Conservation (phyloP, 805 yeast genomes). For the Blastobotrys chiropterorum region DNA sequence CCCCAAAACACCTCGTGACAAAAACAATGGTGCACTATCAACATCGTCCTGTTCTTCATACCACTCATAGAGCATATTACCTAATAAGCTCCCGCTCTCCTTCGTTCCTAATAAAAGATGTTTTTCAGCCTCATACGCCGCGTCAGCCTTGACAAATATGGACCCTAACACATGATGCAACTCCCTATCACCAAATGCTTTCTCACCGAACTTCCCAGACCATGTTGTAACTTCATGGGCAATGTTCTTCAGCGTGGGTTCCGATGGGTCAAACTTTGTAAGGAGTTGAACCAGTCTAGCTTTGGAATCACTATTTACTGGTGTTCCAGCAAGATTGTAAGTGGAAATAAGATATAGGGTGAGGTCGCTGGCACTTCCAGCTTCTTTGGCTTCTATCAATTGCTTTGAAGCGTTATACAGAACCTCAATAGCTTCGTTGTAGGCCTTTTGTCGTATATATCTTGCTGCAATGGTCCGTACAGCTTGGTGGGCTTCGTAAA, state of each 20-base stretch:
- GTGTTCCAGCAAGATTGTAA: conserved; percentile 45
- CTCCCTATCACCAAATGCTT: conserved; percentile 65
- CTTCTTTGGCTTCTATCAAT: conserved; percentile 62
- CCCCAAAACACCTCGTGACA: conserved; percentile 63
- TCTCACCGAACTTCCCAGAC: conserved; percentile 46
- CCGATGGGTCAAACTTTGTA: conserved; percentile 40
- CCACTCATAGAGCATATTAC: conserved; percentile 49
- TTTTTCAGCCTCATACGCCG: conserved; percentile 63
- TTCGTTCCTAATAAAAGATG: conserved; percentile 63
- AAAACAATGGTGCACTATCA: conserved; percentile 27
- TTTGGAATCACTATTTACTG: conserved; percentile 40
- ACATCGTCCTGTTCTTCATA: conserved; percentile 27
- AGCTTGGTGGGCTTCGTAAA: conserved; percentile 94
- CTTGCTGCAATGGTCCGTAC: conserved; percentile 84
- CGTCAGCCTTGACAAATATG: conserved; percentile 44
- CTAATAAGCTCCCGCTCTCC: conserved; percentile 39
- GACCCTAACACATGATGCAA: conserved; percentile 70
- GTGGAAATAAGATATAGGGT: conserved; percentile 66
- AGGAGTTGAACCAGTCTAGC: conserved; percentile 41
- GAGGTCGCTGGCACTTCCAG: conserved; percentile 77
- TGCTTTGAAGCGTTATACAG: conserved; percentile 65
- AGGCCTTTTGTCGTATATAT: conserved; percentile 63
- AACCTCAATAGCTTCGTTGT: conserved; percentile 64
- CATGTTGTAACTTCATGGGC: conserved; percentile 59
- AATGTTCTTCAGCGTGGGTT: conserved; percentile 60